These are phyloP conservation scores for Acanthochlamys bracteata DNA, from an alignment of 106 monocot genomes.

Conservation along the genomic window DNA sequence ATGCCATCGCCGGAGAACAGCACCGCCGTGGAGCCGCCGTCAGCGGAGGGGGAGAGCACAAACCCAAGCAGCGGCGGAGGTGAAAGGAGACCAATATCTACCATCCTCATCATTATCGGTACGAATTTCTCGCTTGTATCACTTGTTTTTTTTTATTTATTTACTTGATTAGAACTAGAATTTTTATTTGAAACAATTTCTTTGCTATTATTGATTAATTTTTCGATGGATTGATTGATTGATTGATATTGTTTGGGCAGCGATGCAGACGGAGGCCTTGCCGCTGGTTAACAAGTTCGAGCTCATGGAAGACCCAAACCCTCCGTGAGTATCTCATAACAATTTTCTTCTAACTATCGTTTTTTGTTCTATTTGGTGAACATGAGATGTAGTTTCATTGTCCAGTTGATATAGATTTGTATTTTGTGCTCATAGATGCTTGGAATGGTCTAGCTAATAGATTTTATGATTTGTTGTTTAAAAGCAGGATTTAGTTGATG, in stretches of 20 bases:
- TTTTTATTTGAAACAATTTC: neutral
- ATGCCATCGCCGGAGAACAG: slow-evolving; percentile 28
- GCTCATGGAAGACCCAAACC: slow-evolving; percentile 52
- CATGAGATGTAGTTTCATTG: too few species aligned
- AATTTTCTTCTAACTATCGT: neutral
- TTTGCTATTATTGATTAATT: neutral
- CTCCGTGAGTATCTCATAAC: slow-evolving; percentile 33
- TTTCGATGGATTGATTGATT: neutral
- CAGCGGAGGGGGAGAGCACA: slow-evolving; percentile 4
- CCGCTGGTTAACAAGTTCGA: slow-evolving; percentile 72
- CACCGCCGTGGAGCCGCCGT: slow-evolving; percentile 10
- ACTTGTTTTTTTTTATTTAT: neutral
- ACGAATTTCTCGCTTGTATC: neutral
- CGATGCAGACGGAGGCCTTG: slow-evolving; percentile 94
- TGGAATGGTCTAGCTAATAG: too few species aligned
- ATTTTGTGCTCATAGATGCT: too few species aligned
- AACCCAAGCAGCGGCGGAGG: neutral
- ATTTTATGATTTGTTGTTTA: too few species aligned
- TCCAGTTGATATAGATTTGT: too few species aligned
- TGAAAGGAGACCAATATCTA: slow-evolving; percentile 33
- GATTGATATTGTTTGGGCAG: slow-evolving; percentile 17
- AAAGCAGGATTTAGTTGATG: too few species aligned
- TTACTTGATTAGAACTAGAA: neutral
- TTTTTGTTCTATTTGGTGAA: neutral
- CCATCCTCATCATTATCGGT: slow-evolving; percentile 80